phyloP scores from a whole-genome alignment of 768 basidiomycete genomes.

The Russula sp. region DNA sequence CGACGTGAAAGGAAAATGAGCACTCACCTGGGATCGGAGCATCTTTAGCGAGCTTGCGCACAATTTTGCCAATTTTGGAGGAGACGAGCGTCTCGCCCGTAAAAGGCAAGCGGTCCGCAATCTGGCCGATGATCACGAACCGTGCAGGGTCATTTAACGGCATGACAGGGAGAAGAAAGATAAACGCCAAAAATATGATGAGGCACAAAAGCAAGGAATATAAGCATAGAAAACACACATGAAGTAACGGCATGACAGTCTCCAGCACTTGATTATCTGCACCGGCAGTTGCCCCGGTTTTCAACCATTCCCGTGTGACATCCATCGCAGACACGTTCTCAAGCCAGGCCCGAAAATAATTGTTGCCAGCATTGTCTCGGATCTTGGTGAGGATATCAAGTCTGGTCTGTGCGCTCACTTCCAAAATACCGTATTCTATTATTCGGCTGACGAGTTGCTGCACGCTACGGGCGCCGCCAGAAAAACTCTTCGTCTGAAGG shows the following conservation, averaged over 20 bases:
- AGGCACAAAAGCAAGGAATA: constrained; percentile 9
- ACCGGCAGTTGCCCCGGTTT: constrained; percentile 55
- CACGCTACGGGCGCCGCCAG: constrained; percentile 62
- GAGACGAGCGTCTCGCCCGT: constrained; percentile 59
- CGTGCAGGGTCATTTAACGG: constrained; percentile 2
- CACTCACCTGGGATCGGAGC: constrained; percentile 79
- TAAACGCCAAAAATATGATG: constrained; percentile 20
- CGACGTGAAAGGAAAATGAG: constrained; percentile 2
- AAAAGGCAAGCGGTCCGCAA: constrained; percentile 79
- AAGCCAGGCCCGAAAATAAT: constrained; percentile 83
- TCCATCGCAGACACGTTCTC: constrained; percentile 73
- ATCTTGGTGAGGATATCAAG: constrained; percentile 76
- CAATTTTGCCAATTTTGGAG: constrained; percentile 75
- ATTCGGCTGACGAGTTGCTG: constrained; percentile 53
- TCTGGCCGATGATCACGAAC: constrained; percentile 36
- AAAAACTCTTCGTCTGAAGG: constrained; percentile 53
- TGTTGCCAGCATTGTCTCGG: constrained; percentile 77
- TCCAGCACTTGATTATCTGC: constrained; percentile 52
- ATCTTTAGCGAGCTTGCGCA: constrained; percentile 71
- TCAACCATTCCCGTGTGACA: constrained; percentile 77
- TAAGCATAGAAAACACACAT: constrained; percentile 49
- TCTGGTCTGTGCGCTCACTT: constrained; percentile 60
- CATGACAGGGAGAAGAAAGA: constrained; percentile 25
- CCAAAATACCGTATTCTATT: constrained; percentile 51
- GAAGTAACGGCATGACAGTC: constrained; percentile 81